These are phyloP conservation scores for Allomyces arbusculus DNA, from an alignment of 192 early-diverging fungal genomes.

Conservation along the genomic window DNA sequence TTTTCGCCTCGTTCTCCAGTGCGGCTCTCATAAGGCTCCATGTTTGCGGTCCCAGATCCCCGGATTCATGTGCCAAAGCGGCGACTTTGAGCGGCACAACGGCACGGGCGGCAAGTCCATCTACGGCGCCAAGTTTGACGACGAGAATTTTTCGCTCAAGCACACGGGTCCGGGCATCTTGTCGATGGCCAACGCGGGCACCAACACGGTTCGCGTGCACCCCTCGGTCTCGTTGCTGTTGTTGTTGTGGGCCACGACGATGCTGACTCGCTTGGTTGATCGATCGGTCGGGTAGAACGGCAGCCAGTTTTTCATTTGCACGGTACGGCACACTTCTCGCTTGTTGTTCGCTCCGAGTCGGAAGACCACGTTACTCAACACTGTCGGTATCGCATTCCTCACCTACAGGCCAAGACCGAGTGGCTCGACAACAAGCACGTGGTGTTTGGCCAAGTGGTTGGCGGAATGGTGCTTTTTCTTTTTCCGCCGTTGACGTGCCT, in stretches of 20 bases:
- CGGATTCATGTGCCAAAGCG: slow-evolving; percentile 29
- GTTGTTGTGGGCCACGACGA: background rate
- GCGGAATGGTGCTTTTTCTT: slow-evolving; percentile 25
- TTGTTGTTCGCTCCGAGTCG: background rate
- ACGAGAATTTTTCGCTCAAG: slow-evolving; percentile 81
- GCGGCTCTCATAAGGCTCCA: background rate
- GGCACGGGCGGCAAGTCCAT: slow-evolving; percentile 69
- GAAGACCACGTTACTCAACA: background rate
- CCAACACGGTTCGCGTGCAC: slow-evolving; percentile 43
- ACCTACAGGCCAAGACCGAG: slow-evolving; percentile 29
- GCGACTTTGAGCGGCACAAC: slow-evolving; percentile 55
- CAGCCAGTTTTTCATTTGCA: slow-evolving; percentile 87
- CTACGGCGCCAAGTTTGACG: slow-evolving; percentile 71
- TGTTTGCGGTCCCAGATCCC: background rate
- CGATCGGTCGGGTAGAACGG: slow-evolving; percentile 34
- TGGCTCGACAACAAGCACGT: slow-evolving; percentile 85
- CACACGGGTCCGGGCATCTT: slow-evolving; percentile 41
- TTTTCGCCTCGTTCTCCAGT: background rate
- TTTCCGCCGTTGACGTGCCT: background rate
- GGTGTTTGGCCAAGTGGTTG: slow-evolving; percentile 77
- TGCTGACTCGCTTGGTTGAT: background rate
- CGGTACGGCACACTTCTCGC: slow-evolving; percentile 13
- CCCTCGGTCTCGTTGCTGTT: background rate
- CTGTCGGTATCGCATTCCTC: too few species aligned
- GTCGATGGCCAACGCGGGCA: slow-evolving; percentile 62